phyloP scores from a whole-genome alignment of 2,329 filamentous ascomycete genomes.

The Metarhizium robertsii region DNA sequence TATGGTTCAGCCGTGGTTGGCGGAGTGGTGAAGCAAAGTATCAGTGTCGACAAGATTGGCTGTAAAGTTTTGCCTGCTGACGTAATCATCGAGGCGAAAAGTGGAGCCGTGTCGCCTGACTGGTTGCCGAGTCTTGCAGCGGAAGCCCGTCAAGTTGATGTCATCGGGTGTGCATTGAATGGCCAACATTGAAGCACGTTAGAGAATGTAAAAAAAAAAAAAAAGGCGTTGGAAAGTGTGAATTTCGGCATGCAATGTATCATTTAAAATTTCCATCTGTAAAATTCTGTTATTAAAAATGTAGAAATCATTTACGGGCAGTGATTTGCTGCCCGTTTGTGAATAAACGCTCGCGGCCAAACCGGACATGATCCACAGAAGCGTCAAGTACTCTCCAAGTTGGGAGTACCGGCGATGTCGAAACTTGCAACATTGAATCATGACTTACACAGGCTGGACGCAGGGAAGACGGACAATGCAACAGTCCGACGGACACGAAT shows the following conservation, averaged over 20 bases:
- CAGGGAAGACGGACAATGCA: background rate
- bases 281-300: too few relatives aligned
- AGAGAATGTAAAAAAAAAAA: too few relatives aligned
- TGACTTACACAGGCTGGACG: too few relatives aligned
- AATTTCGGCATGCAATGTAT: too few relatives aligned
- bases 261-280: too few relatives aligned
- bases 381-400: background rate
- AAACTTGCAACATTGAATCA: too few relatives aligned
- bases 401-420: background rate
- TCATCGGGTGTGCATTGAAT: background rate
- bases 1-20: conserved; percentile 1
- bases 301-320: too few relatives aligned
- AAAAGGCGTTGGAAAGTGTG: too few relatives aligned
- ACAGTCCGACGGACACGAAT: background rate
- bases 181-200: too few relatives aligned
- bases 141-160: background rate
- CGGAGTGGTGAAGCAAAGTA: conserved; percentile 1
- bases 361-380: background rate
- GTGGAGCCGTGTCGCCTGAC: background rate
- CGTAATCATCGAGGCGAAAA: conserved; percentile 6
- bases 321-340: background rate
- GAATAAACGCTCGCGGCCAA: background rate
- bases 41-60: background rate
- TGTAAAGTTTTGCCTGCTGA: conserved; percentile 14
- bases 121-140: background rate